Base-by-base conservation (phyloP, 2,329 filamentous ascomycete species). In the Coleophoma crateriformis region DNA sequence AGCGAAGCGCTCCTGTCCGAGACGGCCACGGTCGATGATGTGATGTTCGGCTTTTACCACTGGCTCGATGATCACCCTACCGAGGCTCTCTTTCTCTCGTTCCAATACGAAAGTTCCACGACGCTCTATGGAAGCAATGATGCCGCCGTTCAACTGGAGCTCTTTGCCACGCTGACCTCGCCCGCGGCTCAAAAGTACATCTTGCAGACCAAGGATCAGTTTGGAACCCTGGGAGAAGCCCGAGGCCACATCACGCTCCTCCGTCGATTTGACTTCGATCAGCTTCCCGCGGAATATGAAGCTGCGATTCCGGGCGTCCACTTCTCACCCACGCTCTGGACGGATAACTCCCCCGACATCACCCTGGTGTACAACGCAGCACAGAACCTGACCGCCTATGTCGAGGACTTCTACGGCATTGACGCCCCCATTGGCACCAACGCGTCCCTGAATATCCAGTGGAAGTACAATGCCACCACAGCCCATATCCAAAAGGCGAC, bases 241-340 rank as follows among this genome's bases (percentile, higher is more conserved):
- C 82, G 92, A 50, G 89, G 91, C 27, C 88, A 86, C 64, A 85
- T 95, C 58, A 81, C 96, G 8, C 79, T 96, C 15, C 70, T 97
- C 46, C 84, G 91, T 32, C 85, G 92, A 44, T 96, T 95, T 71
- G 71, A 68, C 42, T 71, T 91, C 49, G 77, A 83, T 46, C 55
- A 64, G 7, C 54, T 75, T 3, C 61, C 67, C 0, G 41, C 60
- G 2, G 58, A 53, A 2, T 69, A 71, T 50, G 63, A 65, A 15
- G 59, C 55, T 0, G 47, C 58, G 0, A 55, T 78, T 5, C 74
- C 73, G 1, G 74, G 74, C 0, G 43, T 77, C 14, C 71, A 76
- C 48, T 71, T 77, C 56, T 65, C 68, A 0, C 73, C 73, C 0
- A 47, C 39, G 3, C 55, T 64, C 3, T 77, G 75, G 74, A 65